Evolutionary conservation across 139 green algal genomes (phyloP).

Genomic region (Medakamo hakoo): DNA sequence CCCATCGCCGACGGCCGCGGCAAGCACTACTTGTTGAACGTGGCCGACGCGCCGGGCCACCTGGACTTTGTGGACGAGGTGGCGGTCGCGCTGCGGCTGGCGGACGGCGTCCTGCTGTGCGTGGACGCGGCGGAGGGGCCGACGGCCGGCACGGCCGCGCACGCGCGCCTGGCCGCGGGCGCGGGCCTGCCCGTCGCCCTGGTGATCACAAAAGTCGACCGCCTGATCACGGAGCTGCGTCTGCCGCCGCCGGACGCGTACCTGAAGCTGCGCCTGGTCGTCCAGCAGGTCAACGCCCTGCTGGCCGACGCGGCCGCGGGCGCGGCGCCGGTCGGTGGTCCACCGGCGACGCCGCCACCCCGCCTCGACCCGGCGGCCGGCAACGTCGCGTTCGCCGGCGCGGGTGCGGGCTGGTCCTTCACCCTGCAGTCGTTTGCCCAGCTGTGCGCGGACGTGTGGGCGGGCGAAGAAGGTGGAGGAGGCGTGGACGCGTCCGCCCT

Average conservation of each 20-base stretch:
- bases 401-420: constrained; percentile 74
- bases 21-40: constrained; percentile 78
- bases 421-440: constrained; percentile 77
- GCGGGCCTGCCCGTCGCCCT: constrained; percentile 75
- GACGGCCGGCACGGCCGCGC: constrained; percentile 75
- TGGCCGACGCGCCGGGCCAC: constrained; percentile 88
- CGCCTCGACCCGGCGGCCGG: constrained; percentile 56
- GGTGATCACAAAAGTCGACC: constrained; percentile 75
- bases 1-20: constrained; percentile 60
- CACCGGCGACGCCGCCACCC: background rate
- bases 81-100: constrained; percentile 55
- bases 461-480: constrained; percentile 5
- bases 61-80: constrained; percentile 97
- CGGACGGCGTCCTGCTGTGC: constrained; percentile 72
- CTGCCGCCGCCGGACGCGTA: constrained; percentile 94
- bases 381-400: constrained; percentile 78
- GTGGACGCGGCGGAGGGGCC: constrained; percentile 93
- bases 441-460: constrained; percentile 57
- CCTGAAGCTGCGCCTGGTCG: constrained; percentile 89
- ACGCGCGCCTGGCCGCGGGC: constrained; percentile 54
- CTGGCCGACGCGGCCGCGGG: constrained; percentile 14
- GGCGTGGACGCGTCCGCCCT: constrained; percentile 20
- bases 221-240: constrained; percentile 93
- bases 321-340: background rate
- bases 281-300: constrained; percentile 86